Conservation (phyloP, 495 filamentous ascomycete genomes). For the Cladorrhinum samala region DNA sequence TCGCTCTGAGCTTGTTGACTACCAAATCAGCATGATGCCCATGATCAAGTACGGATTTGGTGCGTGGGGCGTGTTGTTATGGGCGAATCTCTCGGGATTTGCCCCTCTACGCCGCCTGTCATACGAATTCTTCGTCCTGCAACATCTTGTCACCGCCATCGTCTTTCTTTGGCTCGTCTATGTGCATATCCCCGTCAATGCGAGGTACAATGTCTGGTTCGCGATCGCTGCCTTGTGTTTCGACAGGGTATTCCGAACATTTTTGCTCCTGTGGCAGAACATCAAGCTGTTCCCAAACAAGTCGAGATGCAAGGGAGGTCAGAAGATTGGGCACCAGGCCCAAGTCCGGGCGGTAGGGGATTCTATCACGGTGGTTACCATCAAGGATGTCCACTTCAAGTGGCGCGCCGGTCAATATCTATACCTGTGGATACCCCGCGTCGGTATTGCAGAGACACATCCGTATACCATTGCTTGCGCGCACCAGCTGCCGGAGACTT, state of each 20-base stretch:
- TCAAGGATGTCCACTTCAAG: conserved; percentile 58
- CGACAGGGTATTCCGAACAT: conserved; percentile 55
- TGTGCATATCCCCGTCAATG: conserved; percentile 55
- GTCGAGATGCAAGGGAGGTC: conserved; percentile 34
- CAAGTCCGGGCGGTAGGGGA: conserved; percentile 56
- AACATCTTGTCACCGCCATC: conserved; percentile 64
- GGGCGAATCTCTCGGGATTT: conserved; percentile 62
- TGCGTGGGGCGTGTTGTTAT: conserved; percentile 68
- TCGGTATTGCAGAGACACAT: conserved; percentile 67
- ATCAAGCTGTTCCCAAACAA: conserved; percentile 39
- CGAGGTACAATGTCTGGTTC: conserved; percentile 61
- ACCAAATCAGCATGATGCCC: conserved; percentile 56
- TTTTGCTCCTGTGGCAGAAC: conserved; percentile 56
- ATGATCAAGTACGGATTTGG: conserved; percentile 64
- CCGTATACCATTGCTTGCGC: conserved; percentile 71
- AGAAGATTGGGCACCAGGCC: conserved; percentile 50
- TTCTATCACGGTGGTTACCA: conserved; percentile 61
- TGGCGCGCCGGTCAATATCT: conserved; percentile 79
- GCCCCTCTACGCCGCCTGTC: conserved; percentile 60
- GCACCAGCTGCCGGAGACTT: conserved; percentile 37
- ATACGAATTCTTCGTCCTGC: conserved; percentile 79
- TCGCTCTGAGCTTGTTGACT: conserved; percentile 54
- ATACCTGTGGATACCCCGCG: conserved; percentile 63
- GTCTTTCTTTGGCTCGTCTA: conserved; percentile 63
- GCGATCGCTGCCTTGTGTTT: conserved; percentile 64